Percentiles rank a stretch among this genome's conserved stretches.
Conservation (phyloP, 495 filamentous ascomycete genomes). For the Aspergillus steynii region DNA sequence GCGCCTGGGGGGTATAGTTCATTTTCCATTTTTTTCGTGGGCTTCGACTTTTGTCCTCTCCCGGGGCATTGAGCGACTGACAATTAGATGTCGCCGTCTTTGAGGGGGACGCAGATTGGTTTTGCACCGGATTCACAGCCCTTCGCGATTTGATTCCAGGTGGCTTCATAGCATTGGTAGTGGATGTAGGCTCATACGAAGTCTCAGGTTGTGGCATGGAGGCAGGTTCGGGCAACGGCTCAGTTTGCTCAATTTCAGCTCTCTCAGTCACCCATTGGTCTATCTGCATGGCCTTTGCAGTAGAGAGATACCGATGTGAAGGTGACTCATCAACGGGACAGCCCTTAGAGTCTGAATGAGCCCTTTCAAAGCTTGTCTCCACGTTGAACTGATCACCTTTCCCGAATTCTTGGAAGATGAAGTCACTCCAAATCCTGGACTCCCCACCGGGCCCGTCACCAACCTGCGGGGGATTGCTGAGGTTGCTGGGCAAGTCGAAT, state of each 20-base stretch:
- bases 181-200: neutral
- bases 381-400: conserved; percentile 7
- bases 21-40: conserved; percentile 25
- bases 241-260: conserved; percentile 8
- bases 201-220: neutral
- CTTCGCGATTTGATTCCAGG: conserved; percentile 22
- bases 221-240: neutral
- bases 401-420: conserved; percentile 26
- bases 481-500: conserved; percentile 12
- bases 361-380: neutral
- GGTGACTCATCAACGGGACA: conserved; percentile 1
- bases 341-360: neutral
- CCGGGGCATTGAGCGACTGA: neutral
- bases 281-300: conserved; percentile 27
- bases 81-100: neutral
- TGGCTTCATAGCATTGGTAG: conserved; percentile 13
- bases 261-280: conserved; percentile 27
- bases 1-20: conserved; percentile 8
- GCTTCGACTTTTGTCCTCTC: conserved; percentile 1
- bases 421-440: conserved; percentile 27
- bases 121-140: neutral
- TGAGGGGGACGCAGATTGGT: neutral
- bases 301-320: conserved; percentile 20
- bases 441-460: conserved; percentile 10
- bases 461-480: conserved; percentile 13